A percentile compares a stretch with the other conserved stretches of the same genome.
Conservation (phyloP, 2,329 filamentous ascomycete species). For the Malbranchea zuffiana region DNA sequence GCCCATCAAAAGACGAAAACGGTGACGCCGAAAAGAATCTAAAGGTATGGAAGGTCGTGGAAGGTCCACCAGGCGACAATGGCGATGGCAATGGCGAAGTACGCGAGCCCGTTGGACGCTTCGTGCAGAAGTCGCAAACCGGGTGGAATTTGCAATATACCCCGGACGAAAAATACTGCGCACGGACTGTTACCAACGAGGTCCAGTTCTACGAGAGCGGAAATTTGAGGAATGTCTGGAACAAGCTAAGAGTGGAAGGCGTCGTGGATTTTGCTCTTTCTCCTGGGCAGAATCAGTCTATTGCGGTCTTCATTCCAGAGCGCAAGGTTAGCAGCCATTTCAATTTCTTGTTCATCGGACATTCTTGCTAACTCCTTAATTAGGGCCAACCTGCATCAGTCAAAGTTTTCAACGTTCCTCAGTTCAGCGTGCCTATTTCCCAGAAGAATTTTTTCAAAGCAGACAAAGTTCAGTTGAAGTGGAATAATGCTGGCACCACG, state of each 20-base stretch:
- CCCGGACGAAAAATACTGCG: constrained; percentile 83
- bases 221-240: constrained; percentile 79
- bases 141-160: constrained; percentile 98
- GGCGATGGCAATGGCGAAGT: constrained; percentile 46
- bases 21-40: constrained; percentile 93
- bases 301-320: constrained; percentile 92
- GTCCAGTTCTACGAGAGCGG: constrained; percentile 92
- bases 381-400: constrained; percentile 87
- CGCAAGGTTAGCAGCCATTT: constrained; percentile 57
- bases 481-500: constrained; percentile 86
- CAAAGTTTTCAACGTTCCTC: constrained; percentile 86
- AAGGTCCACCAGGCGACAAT: constrained; percentile 44
- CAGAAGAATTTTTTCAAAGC: constrained; percentile 99
- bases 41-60: constrained; percentile 84
- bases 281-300: constrained; percentile 77
- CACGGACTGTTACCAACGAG: constrained; percentile 89
- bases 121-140: constrained; percentile 90
- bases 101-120: constrained; percentile 63
- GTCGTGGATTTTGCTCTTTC: constrained; percentile 81
- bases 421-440: constrained; percentile 71
- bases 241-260: constrained; percentile 86
- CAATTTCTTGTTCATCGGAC: constrained; percentile 5
- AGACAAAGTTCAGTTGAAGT: constrained; percentile 97
- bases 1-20: constrained; percentile 80
- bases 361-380: constrained; percentile 12